Percentiles rank a stretch among this genome's conserved stretches.
Conservation (phyloP, 2,329 filamentous ascomycete species). For the Talaromyces sp. region DNA sequence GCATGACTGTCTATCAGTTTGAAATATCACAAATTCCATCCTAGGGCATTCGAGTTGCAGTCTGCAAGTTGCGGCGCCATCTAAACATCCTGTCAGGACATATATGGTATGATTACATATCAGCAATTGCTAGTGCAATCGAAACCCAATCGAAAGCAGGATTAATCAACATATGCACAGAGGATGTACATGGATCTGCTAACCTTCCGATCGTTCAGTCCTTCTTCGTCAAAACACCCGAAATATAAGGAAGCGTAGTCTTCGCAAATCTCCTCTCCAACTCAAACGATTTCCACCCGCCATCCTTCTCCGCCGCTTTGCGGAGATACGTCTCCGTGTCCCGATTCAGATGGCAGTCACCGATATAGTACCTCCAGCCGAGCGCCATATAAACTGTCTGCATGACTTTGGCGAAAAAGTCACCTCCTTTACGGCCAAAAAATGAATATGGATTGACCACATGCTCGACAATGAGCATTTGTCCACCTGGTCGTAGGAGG, state of each 20-base stretch:
- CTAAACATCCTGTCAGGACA: neutral
- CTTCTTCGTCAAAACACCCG: conserved; percentile 42
- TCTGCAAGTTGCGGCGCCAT: neutral
- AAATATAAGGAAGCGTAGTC: conserved; percentile 40
- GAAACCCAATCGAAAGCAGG: neutral
- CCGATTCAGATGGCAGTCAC: conserved; percentile 50
- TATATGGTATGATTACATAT: neutral
- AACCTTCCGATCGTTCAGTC: neutral
- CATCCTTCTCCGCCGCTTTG: conserved; percentile 40
- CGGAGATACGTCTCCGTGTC: conserved; percentile 46
- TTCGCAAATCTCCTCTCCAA: conserved; percentile 41
- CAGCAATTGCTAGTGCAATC: neutral
- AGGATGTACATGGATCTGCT: neutral
- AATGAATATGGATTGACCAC: conserved; percentile 50
- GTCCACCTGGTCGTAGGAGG: conserved; percentile 53
- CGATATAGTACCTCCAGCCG: conserved; percentile 53
- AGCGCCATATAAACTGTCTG: conserved; percentile 46
- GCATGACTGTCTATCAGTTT: neutral
- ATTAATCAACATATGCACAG: neutral
- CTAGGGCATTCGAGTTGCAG: neutral
- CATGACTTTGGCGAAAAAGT: conserved; percentile 41
- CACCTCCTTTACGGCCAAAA: conserved; percentile 37
- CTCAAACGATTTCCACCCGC: conserved; percentile 49
- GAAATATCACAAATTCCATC: neutral
- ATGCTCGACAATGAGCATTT: conserved; percentile 55